Evolutionary conservation across 176 grass and related monocot species (phyloP).

Genomic region (Oropetium thomaeum): DNA sequence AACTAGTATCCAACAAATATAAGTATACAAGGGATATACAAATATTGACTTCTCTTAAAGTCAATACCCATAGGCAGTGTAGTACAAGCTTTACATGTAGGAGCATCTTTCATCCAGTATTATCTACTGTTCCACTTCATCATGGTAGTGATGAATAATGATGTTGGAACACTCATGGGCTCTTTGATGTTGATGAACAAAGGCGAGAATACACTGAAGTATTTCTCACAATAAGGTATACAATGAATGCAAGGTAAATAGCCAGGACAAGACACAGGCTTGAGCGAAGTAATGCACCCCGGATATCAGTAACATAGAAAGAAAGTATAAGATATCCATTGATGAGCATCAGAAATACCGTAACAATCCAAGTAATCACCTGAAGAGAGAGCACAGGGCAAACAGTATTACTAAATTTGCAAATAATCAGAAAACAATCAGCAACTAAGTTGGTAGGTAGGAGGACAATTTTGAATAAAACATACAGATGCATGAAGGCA

Average conservation of each 20-base stretch:
- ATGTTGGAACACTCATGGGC: constrained; percentile 30
- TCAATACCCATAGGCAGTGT: constrained; percentile 20
- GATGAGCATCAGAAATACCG: constrained; percentile 80
- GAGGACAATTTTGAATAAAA: not conserved
- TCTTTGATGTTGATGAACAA: constrained; percentile 52
- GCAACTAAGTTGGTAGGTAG: not conserved
- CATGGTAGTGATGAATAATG: not conserved
- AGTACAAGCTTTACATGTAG: constrained; percentile 28
- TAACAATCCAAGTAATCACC: constrained; percentile 88
- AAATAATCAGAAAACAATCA: not conserved
- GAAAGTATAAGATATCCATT: constrained; percentile 86
- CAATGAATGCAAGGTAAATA: constrained; percentile 66
- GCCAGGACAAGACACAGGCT: constrained; percentile 48
- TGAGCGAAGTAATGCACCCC: constrained; percentile 61
- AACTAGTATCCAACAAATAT: constrained; percentile 31
- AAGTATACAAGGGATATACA: constrained; percentile 32
- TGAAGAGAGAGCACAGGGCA: constrained; percentile 30
- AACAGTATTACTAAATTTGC: not conserved
- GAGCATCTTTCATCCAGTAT: constrained; percentile 12
- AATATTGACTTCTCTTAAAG: constrained; percentile 17
- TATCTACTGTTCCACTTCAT: constrained; percentile 9
- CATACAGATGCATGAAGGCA: not conserved
- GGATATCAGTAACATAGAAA: constrained; percentile 71
- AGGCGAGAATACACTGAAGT: constrained; percentile 51
- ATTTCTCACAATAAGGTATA: constrained; percentile 68